Evolutionary conservation across 805 yeast genomes (phyloP), one percentile per base, ranked within the genome.

Genomic region (Metschnikowia noctiluminum): DNA sequence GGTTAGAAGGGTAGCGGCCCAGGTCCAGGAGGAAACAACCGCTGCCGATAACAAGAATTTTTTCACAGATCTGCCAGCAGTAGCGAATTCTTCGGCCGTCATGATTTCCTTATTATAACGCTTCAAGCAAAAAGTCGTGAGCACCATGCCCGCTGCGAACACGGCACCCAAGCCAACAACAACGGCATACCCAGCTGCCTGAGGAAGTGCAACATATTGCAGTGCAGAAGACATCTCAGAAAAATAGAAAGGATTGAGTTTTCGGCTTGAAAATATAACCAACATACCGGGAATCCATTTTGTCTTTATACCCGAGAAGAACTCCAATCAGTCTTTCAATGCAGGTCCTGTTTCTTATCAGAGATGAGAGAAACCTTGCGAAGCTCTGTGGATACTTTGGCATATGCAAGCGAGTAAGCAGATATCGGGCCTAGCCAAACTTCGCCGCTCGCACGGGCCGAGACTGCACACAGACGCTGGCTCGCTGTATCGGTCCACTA

Each of bases 21-120:
- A 73, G 12, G 97, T 89, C 98, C 98, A 91, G 8, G 92, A 84
- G 11, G 92, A 84, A 8, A 90, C 96, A 30, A 91, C 97, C 7
- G 96, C 96, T 7, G 96, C 84, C 6, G 92, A 84, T 53, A 89
- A 85, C 56, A 91, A 73, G 42, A 94, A 94, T 0, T 92, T 83
- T 58, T 85, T 87, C 38, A 91, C 95, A 3, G 89, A 76, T 63
- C 96, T 79, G 55, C 96, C 96, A 34, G 97, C 96, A 6, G 97
- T 90, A 2, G 95, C 81, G 58, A 91, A 91, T 63, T 90, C 96
- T 69, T 91, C 97, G 4, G 97, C 90, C 7, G 96, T 89, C 67
- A 89, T 85, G 48, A 87, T 78, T 66, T 91, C 97, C 58, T 81
- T 80, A 62, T 89, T 91, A 66, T 90, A 91, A 41, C 96, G 75